phyloP scores from a whole-genome alignment of 345 rosid genomes.

The Geranium rotundifolium region DNA sequence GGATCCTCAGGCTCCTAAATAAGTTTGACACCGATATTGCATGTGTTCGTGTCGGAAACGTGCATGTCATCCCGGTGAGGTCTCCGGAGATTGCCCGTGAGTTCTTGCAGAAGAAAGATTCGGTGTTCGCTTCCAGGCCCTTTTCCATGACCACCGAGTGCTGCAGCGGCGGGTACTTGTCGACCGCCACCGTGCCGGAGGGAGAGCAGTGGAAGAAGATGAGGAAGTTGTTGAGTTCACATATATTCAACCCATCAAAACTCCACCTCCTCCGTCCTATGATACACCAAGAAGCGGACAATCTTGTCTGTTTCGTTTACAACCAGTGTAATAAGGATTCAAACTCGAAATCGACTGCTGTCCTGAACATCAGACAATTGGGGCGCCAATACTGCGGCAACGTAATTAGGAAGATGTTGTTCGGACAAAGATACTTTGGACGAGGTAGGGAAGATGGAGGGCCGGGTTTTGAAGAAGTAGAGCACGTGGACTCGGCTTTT shows the following conservation, averaged over 20 bases:
- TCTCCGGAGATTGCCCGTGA: constrained; percentile 15
- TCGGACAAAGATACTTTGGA: constrained; percentile 30
- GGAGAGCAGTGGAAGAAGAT: constrained; percentile 13
- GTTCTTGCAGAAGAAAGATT: constrained; percentile 18
- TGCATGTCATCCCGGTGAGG: constrained; percentile 5
- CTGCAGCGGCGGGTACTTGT: constrained; percentile 14
- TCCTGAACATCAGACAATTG: constrained; percentile 23
- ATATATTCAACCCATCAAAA: constrained; percentile 8
- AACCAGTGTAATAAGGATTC: constrained; percentile 5
- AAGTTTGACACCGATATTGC: constrained; percentile 21
- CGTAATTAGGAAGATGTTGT: constrained; percentile 28
- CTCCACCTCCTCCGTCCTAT: constrained; percentile 3
- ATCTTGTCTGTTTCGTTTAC: constrained; percentile 12
- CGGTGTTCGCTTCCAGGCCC: constrained; percentile 12
- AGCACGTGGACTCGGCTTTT: constrained; percentile 32
- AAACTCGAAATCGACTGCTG: background rate
- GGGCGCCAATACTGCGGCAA: constrained; percentile 34
- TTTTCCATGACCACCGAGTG: constrained; percentile 3
- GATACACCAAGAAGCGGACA: constrained; percentile 13
- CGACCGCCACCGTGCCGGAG: background rate
- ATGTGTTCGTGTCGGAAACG: constrained; percentile 26
- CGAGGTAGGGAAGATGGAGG: constrained; percentile 19
- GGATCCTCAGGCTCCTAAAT: constrained; percentile 18
- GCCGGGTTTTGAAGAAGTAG: too few relatives aligned
- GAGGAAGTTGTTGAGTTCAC: constrained; percentile 15